Evolutionary conservation across 345 rosid species (phyloP), one percentile per base, ranked within the genome.

Genomic region (Cardamine resedifolia): DNA sequence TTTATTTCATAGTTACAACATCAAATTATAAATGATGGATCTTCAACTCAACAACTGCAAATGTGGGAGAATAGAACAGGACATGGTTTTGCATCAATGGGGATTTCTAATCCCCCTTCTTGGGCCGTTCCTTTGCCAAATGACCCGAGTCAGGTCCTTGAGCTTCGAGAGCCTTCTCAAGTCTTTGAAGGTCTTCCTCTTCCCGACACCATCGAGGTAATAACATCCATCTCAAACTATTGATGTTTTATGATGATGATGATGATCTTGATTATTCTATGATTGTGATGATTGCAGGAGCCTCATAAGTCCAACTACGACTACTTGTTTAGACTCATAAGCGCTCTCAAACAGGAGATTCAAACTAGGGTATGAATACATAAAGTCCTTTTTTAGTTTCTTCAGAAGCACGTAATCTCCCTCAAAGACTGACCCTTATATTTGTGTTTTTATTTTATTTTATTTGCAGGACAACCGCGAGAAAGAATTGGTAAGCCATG

Each of bases 171-270:
- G 24, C 31, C 81, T 60, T 23, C 50, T 39, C 74, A 68, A 51
- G 81, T 73, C 52, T 71, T 66, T 43, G 81, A 78, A 73, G 81
- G 81, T 60, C 69, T 78, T 39, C 81, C 81, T 38, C 78, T 78
- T 68, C 81, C 81, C 0, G 38, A 68, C 7, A 48, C 2, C 68
- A 73, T 78, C 21, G 75, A 78, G 81, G 81, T 78, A 61, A 44
- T 9, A 52, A 19, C 57, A 36, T 38, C 2, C 2, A 19, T 48
- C 44, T 26, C 27, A 36, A 0, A 16, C 10, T 1, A 23, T 7
- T 68, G 16, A 38, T 56, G 31, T 20, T 49, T 20, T 33, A 44
- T 63, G 39, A 45, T 41, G 27, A 59, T 41, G 27, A 59, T 30
- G 38, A 16, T 26, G 30, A 34, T 26, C 14, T 20, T 72, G 65